Evolutionary conservation across 306 rosid genomes (phyloP).

Genomic region (Mimosa bimucronata): DNA sequence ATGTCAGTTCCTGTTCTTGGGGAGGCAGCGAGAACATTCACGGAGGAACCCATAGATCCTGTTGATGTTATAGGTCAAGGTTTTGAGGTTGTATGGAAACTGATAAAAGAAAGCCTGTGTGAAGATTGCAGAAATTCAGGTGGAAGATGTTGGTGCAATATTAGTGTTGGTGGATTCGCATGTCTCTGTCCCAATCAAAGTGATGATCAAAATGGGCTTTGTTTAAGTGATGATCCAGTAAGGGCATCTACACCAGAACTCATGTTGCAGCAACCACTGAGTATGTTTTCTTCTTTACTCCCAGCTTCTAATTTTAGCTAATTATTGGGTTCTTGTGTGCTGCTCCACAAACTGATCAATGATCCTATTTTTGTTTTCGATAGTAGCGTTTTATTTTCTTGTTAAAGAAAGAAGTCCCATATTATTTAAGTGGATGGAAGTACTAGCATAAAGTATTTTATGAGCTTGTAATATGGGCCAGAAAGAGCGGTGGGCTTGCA

Average conservation of each 20-base stretch:
- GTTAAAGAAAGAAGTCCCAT: no score
- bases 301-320: not conserved
- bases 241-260: not conserved
- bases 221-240: not conserved
- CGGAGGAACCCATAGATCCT: not conserved
- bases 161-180: not conserved
- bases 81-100: slow-evolving; percentile 47
- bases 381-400: no score
- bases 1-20: slow-evolving; percentile 25
- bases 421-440: no score
- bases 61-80: slow-evolving; percentile 29
- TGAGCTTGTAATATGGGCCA: no score
- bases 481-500: no score
- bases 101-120: not conserved
- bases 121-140: slow-evolving; percentile 27
- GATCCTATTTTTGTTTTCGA: no score
- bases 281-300: slow-evolving; percentile 35
- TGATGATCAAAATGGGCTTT: not conserved
- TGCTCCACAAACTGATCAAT: no score
- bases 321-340: no score
- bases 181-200: slow-evolving; percentile 41
- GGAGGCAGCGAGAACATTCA: not conserved
- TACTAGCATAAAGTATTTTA: no score
- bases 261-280: not conserved
- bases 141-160: slow-evolving; percentile 47